Evolutionary conservation across 768 basidiomycete genomes (phyloP).

Genomic region (Mrakia gelida): DNA sequence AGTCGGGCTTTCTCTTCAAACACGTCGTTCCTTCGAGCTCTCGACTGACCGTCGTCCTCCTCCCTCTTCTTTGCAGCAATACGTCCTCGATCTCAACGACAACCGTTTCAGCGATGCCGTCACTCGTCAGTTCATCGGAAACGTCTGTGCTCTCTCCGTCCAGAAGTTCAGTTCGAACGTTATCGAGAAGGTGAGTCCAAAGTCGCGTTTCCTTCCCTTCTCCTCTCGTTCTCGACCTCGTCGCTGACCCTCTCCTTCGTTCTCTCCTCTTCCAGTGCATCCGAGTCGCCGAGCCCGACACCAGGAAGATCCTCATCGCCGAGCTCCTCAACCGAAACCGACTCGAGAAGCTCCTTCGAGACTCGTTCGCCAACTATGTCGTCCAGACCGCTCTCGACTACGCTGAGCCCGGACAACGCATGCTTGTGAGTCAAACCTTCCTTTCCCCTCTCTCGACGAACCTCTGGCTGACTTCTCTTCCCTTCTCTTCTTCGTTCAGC

Average conservation of each 20-base stretch:
- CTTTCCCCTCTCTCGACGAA: neutral
- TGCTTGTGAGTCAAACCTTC: slow-evolving; percentile 51
- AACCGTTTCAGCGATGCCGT: slow-evolving; percentile 96
- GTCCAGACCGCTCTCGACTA: slow-evolving; percentile 97
- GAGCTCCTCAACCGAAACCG: slow-evolving; percentile 91
- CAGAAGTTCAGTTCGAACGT: slow-evolving; percentile 99
- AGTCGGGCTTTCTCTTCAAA: slow-evolving; percentile 8
- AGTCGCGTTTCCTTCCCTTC: neutral
- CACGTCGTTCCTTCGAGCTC: slow-evolving; percentile 70
- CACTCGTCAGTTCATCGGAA: slow-evolving; percentile 94
- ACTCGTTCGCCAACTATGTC: slow-evolving; percentile 95
- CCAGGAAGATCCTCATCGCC: slow-evolving; percentile 89
- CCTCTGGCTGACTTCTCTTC: neutral
- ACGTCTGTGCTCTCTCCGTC: slow-evolving; percentile 93
- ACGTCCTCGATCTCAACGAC: slow-evolving; percentile 96
- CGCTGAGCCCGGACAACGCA: slow-evolving; percentile 86
- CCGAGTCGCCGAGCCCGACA: slow-evolving; percentile 91
- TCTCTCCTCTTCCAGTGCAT: slow-evolving; percentile 52
- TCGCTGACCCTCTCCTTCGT: neutral
- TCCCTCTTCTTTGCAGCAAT: slow-evolving; percentile 59
- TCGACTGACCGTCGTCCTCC: slow-evolving; percentile 40
- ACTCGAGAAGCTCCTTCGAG: slow-evolving; percentile 89
- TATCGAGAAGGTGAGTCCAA: slow-evolving; percentile 74
- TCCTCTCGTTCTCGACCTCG: too few relatives aligned
- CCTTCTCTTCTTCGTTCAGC: slow-evolving; percentile 41